Conservation (phyloP, 768 basidiomycete species). For the Suillus subluteus region DNA sequence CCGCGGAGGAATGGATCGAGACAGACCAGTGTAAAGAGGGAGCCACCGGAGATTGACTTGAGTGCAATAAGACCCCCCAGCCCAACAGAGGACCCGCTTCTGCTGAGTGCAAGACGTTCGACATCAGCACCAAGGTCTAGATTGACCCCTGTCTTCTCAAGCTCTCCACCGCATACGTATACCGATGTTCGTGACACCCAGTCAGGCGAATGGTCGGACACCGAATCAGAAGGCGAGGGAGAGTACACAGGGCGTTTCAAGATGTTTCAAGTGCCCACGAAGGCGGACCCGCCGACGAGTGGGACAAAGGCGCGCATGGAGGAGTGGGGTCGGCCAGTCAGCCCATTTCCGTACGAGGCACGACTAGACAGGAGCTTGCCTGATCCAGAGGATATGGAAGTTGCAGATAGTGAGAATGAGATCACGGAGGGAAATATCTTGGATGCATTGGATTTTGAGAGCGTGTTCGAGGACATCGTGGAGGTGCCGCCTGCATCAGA, state of each 20-base stretch:
- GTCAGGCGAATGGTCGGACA: constrained; percentile 13
- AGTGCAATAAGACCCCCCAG: constrained; percentile 69
- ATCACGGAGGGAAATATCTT: constrained; percentile 13
- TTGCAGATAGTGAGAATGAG: constrained; percentile 15
- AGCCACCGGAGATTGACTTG: constrained; percentile 67
- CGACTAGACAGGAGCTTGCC: constrained; percentile 35
- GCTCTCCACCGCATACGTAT: constrained; percentile 31
- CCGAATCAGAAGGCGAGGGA: constrained; percentile 43
- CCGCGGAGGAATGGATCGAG: neutral
- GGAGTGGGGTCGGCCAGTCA: constrained; percentile 71
- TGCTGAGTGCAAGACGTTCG: constrained; percentile 53
- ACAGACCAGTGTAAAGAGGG: constrained; percentile 52
- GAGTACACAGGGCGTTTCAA: constrained; percentile 73
- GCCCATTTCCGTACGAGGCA: constrained; percentile 57
- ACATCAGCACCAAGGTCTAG: constrained; percentile 33
- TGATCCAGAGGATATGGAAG: constrained; percentile 3
- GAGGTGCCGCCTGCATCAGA: constrained; percentile 9
- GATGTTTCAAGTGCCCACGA: constrained; percentile 59
- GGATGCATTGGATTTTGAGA: constrained; percentile 10
- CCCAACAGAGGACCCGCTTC: constrained; percentile 75
- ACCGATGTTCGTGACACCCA: constrained; percentile 25
- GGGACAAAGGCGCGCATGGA: constrained; percentile 52
- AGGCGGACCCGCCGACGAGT: constrained; percentile 67
- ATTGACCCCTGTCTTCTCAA: constrained; percentile 41
- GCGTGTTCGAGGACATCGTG: constrained; percentile 2